Conservation (phyloP, 768 basidiomycete species). For the Strobilomyces dryophilus region DNA sequence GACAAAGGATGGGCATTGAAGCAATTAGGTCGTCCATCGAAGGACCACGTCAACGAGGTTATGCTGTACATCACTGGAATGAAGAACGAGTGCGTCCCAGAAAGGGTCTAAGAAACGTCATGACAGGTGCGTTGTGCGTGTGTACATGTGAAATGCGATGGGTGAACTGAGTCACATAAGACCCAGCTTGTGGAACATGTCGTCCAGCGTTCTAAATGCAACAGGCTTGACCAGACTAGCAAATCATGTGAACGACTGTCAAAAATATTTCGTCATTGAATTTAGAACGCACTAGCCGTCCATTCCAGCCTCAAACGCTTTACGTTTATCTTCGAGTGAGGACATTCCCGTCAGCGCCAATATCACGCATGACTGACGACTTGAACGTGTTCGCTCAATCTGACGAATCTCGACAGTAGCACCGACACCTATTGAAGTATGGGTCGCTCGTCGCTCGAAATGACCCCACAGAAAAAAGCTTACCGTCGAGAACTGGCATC, state of each 20-base stretch:
- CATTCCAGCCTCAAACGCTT: constrained; percentile 89
- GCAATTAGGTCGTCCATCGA: background rate
- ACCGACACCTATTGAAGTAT: constrained; percentile 53
- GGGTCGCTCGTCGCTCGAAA: background rate
- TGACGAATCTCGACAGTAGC: constrained; percentile 81
- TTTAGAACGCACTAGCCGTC: constrained; percentile 83
- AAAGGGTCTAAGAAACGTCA: constrained; percentile 5
- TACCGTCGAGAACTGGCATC: constrained; percentile 92
- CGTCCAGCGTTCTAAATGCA: constrained; percentile 85
- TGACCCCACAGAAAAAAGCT: constrained; percentile 10
- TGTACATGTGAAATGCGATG: constrained; percentile 13
- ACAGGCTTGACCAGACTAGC: constrained; percentile 89
- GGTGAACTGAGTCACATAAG: constrained; percentile 31
- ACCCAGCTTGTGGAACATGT: constrained; percentile 75
- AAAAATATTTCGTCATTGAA: background rate
- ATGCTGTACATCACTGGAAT: background rate
- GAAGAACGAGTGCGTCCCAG: background rate
- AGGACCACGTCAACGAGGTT: background rate
- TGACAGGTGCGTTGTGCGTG: constrained; percentile 9
- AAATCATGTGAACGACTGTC: constrained; percentile 1
- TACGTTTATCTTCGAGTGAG: constrained; percentile 85
- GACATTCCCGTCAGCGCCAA: constrained; percentile 93
- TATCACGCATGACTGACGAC: constrained; percentile 47
- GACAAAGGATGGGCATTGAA: constrained; percentile 1
- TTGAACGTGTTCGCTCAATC: constrained; percentile 50